Percentiles rank a stretch among this genome's conserved stretches.
These are phyloP conservation scores for Fusarium sacchari DNA, from an alignment of 2,329 filamentous ascomycete genomes.

Conservation along the genomic window DNA sequence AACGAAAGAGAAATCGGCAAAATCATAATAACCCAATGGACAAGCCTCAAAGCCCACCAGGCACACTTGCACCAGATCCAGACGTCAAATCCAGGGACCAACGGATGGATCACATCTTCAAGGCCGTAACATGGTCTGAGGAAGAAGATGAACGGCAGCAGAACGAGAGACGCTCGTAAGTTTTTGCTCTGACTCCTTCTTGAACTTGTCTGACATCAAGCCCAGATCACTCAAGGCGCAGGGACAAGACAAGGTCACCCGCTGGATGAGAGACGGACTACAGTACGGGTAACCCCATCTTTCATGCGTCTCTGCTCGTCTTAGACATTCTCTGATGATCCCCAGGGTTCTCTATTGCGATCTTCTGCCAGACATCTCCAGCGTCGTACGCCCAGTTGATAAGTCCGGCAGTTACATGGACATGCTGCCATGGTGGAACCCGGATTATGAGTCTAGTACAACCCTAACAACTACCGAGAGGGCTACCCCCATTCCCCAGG, in stretches of 20 bases:
- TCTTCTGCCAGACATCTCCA: constrained; percentile 25
- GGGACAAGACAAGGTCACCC: constrained; percentile 25
- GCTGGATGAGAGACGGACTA: constrained; percentile 31
- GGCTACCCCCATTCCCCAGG: not conserved
- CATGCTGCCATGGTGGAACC: constrained; percentile 15
- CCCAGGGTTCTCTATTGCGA: constrained; percentile 32
- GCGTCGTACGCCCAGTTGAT: constrained; percentile 18
- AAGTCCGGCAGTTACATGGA: constrained; percentile 20
- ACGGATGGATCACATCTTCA: constrained; percentile 14
- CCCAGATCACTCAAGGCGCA: constrained; percentile 8
- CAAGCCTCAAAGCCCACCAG: not conserved
- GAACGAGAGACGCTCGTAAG: constrained; percentile 2
- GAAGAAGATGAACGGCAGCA: constrained; percentile 1
- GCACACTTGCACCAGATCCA: not conserved
- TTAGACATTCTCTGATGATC: constrained; percentile 6
- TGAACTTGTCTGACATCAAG: not conserved
- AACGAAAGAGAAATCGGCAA: not conserved
- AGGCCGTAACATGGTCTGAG: constrained; percentile 12
- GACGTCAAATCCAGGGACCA: not conserved
- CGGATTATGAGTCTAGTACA: constrained; percentile 3
- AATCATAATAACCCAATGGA: not conserved
- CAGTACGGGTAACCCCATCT: constrained; percentile 24
- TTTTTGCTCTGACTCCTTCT: not conserved
- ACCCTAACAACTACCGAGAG: constrained; percentile 7
- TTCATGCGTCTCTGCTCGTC: not conserved